Percentiles rank a stretch among this genome's conserved stretches.
These are phyloP conservation scores for Sporothrix sp. DNA, from an alignment of 2,329 filamentous ascomycete genomes.

Conservation along the genomic window DNA sequence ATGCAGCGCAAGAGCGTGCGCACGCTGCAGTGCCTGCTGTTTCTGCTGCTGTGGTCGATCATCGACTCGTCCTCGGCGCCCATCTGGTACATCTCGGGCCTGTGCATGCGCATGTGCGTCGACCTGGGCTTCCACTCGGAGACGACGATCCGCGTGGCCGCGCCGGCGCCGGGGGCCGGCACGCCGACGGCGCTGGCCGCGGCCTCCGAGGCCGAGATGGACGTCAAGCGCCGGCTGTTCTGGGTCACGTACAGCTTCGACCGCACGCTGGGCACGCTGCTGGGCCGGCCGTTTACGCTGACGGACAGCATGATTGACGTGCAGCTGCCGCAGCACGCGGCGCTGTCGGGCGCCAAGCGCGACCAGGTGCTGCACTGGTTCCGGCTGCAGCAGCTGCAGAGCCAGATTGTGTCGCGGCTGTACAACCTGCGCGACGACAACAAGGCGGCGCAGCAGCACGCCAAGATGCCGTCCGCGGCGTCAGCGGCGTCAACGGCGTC, in stretches of 20 bases:
- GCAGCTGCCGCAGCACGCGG: conserved; percentile 8
- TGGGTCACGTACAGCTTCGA: conserved; percentile 22
- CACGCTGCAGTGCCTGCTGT: conserved; percentile 19
- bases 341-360: conserved; percentile 7
- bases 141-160: conserved; percentile 11
- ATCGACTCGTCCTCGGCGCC: conserved; percentile 18
- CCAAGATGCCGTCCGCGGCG: too few species aligned
- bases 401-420: conserved; percentile 16
- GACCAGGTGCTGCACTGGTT: conserved; percentile 19
- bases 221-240: conserved; percentile 19
- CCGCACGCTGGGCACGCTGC: conserved; percentile 19
- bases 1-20: conserved; percentile 18
- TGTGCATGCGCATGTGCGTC: conserved; percentile 21
- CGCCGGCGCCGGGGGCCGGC: neutral
- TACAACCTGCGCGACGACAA: conserved; percentile 1
- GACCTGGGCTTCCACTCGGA: conserved; percentile 20
- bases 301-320: conserved; percentile 20
- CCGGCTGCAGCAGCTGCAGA: conserved; percentile 19
- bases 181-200: neutral
- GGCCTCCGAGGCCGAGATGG: conserved; percentile 8
- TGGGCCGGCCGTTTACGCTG: conserved; percentile 20
- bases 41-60: conserved; percentile 18
- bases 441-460: neutral
- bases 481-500: neutral
- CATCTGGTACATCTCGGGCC: conserved; percentile 20